These are phyloP conservation scores for Lentinula sp. DNA, from an alignment of 768 basidiomycete species.

Conservation along the genomic window DNA sequence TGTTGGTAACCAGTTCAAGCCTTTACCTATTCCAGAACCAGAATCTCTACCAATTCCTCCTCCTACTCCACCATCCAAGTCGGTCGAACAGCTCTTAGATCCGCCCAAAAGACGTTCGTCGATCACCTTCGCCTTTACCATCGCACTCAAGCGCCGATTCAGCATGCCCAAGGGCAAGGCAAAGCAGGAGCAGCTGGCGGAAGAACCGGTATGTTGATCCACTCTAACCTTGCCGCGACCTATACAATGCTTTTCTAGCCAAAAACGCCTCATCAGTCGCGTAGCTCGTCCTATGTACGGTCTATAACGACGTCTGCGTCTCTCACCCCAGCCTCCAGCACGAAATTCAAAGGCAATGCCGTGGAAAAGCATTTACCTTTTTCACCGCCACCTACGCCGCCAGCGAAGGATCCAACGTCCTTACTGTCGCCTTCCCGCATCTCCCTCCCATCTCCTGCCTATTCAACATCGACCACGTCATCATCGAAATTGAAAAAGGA, in stretches of 20 bases:
- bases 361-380: background rate
- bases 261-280: background rate
- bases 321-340: background rate
- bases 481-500: background rate
- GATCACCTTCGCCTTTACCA: background rate
- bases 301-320: too few relatives aligned
- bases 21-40: background rate
- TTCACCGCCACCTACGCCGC: background rate
- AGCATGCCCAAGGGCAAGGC: background rate
- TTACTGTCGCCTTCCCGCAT: background rate
- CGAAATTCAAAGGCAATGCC: background rate
- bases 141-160: background rate
- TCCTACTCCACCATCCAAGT: background rate
- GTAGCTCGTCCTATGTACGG: background rate
- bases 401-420: background rate
- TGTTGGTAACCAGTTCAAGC: background rate
- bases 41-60: background rate
- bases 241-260: background rate
- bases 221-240: background rate
- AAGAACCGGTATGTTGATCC: background rate
- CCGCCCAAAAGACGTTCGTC: background rate
- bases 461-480: background rate
- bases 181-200: background rate
- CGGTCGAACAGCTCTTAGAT: background rate
- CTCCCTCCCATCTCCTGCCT: background rate